Evolutionary conservation across 176 grass and related monocot species (phyloP).

Genomic region (Oryza meridionalis): DNA sequence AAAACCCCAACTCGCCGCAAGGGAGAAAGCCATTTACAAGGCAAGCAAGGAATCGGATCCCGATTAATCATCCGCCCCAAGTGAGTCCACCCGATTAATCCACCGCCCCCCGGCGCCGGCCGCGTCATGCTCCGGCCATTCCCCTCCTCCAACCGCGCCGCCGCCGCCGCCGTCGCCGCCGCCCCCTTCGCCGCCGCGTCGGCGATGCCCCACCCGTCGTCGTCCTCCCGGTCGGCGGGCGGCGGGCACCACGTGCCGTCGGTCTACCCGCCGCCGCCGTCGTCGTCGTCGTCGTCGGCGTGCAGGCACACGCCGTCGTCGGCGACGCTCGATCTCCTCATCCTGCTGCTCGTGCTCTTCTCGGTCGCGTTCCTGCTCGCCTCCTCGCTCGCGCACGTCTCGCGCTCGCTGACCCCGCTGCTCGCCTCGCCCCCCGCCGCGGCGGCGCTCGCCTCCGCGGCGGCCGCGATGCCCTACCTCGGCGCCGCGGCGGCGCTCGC

Average conservation of each 20-base stretch:
- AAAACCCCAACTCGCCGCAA: conserved; percentile 40
- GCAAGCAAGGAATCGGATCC: conserved; percentile 61
- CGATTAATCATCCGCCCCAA: conserved; percentile 22
- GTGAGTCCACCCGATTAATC: conserved; percentile 16
- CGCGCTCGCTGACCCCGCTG: conserved; percentile 59
- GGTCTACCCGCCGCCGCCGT: conserved; percentile 22
- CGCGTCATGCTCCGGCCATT: conserved; percentile 65
- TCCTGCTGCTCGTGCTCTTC: conserved; percentile 85
- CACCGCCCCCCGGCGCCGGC: conserved; percentile 24
- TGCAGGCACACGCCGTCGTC: conserved; percentile 82
- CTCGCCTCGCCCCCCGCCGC: conserved; percentile 44
- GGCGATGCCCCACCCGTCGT: conserved; percentile 36
- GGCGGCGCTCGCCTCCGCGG: conserved; percentile 16
- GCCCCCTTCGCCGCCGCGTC: conserved; percentile 26
- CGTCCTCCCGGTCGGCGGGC: conserved; percentile 25
- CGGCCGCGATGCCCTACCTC: conserved; percentile 55
- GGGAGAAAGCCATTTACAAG: conserved; percentile 47
- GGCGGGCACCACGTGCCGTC: conserved; percentile 39
- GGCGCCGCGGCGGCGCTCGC: conserved; percentile 47
- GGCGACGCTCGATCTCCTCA: conserved; percentile 91
- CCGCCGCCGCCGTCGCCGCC: conserved; percentile 6
- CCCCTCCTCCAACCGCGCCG: conserved; percentile 34
- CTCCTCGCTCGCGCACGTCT: conserved; percentile 74
- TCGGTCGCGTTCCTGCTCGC: conserved; percentile 72
- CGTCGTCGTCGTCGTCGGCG: conserved; percentile 34